Conservation (phyloP, 1,284 basidiomycete species). For the Pascua guehoae region DNA sequence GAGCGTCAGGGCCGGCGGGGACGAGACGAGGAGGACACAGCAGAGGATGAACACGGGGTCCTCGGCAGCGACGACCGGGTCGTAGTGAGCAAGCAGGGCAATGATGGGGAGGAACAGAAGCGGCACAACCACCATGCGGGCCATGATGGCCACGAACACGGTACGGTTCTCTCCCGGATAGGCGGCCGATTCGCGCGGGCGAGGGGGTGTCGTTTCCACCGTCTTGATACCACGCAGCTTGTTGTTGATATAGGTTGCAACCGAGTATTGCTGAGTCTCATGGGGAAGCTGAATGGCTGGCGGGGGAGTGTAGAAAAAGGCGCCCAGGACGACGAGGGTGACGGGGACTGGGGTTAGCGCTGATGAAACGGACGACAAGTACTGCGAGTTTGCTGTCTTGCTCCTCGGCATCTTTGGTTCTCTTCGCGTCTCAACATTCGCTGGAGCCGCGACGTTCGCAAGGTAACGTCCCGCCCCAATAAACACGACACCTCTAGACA, state of each 20-base stretch:
- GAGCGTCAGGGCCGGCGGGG: conserved; percentile 50
- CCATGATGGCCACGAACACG: conserved; percentile 66
- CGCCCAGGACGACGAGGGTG: conserved; percentile 85
- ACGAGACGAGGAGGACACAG: conserved; percentile 63
- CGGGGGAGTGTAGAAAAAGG: conserved; percentile 68
- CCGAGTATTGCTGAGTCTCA: background rate
- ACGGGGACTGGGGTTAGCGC: conserved; percentile 60
- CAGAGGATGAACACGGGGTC: conserved; percentile 57
- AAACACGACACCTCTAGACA: too few relatives aligned
- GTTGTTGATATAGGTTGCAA: conserved; percentile 28
- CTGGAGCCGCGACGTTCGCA: too few relatives aligned
- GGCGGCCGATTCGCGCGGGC: background rate
- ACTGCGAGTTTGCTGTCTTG: too few relatives aligned
- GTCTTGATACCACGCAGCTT: conserved; percentile 26
- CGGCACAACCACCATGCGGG: conserved; percentile 81
- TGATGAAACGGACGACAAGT: too few relatives aligned
- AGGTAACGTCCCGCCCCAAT: too few relatives aligned
- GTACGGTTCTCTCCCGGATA: conserved; percentile 72
- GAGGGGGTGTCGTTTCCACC: background rate
- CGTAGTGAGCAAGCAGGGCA: conserved; percentile 60
- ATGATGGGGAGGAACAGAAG: conserved; percentile 70
- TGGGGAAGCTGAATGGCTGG: conserved; percentile 13
- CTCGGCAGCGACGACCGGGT: conserved; percentile 55
- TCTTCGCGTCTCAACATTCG: too few relatives aligned
- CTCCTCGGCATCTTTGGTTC: too few relatives aligned